phyloP scores from a whole-genome alignment of 306 rosid species.

The Quercus robur region DNA sequence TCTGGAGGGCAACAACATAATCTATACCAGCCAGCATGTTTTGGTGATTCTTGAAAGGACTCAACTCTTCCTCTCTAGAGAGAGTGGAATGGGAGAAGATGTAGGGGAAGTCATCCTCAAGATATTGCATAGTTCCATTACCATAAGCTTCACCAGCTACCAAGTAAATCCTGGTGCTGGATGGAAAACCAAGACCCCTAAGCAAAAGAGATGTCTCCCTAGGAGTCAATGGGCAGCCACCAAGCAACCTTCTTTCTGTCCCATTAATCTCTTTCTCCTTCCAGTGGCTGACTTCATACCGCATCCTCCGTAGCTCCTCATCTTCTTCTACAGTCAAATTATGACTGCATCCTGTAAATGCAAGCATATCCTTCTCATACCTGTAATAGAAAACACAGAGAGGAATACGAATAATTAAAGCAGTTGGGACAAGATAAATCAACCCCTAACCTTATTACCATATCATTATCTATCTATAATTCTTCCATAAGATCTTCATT shows the following conservation, averaged over 20 bases:
- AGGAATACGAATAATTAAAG: not conserved
- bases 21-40: conserved; percentile 99
- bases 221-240: conserved; percentile 94
- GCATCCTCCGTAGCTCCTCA: conserved; percentile 75
- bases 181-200: conserved; percentile 76
- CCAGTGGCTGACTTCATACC: conserved; percentile 95
- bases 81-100: conserved; percentile 83
- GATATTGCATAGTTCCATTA: conserved; percentile 81
- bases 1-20: conserved; percentile 87
- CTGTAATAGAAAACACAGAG: conserved; percentile 31
- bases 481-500: not conserved
- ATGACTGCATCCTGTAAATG: conserved; percentile 97
- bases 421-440: not conserved
- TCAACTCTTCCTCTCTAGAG: conserved; percentile 68
- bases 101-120: conserved; percentile 71
- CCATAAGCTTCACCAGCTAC: conserved; percentile 98
- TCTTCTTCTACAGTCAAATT: conserved; percentile 80
- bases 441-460: too few relatives aligned
- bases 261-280: conserved; percentile 97
- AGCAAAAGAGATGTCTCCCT: conserved; percentile 92
- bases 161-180: conserved; percentile 76
- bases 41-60: conserved; percentile 77
- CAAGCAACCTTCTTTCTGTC: conserved; percentile 89
- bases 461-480: not conserved
- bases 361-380: conserved; percentile 99